These are phyloP conservation scores for Xerocomus nothofagi DNA, from an alignment of 1,284 basidiomycete species.

Conservation along the genomic window DNA sequence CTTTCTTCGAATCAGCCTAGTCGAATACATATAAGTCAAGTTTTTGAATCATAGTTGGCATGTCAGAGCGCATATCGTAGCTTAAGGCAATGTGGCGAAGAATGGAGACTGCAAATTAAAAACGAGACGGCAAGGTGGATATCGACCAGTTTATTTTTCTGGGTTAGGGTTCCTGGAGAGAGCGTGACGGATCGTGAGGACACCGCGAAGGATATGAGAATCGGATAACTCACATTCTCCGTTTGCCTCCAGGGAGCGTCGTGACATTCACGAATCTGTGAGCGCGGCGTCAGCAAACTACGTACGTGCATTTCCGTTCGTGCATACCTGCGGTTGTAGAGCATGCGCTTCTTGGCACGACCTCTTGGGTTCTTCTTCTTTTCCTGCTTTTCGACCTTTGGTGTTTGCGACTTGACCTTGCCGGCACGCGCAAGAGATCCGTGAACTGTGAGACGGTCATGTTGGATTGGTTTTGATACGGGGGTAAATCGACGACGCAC, in stretches of 20 bases:
- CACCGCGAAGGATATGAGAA: constrained; percentile 27
- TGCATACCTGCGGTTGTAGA: constrained; percentile 90
- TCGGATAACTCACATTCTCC: constrained; percentile 81
- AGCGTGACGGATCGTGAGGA: constrained; percentile 73
- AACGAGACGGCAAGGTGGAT: constrained; percentile 14
- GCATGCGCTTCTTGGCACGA: constrained; percentile 92
- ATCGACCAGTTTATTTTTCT: constrained; percentile 60
- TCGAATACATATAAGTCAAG: background rate
- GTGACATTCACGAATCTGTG: constrained; percentile 93
- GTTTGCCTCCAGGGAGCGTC: constrained; percentile 88
- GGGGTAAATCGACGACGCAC: constrained; percentile 34
- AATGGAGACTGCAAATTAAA: constrained; percentile 13
- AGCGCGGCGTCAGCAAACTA: constrained; percentile 6
- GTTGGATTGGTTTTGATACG: background rate
- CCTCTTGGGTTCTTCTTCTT: constrained; percentile 97
- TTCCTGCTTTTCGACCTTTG: constrained; percentile 97
- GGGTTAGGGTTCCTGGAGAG: constrained; percentile 76
- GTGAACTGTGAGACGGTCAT: constrained; percentile 66
- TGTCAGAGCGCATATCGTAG: constrained; percentile 25
- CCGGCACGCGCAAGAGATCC: constrained; percentile 99
- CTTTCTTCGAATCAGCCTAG: background rate
- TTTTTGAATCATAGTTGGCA: constrained; percentile 15
- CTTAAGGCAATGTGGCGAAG: constrained; percentile 12
- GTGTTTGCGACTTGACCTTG: constrained; percentile 98
- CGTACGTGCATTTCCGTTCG: background rate